Evolutionary conservation across 140 eudicot genomes (phyloP), one percentile per base, ranked within the genome.

Genomic region (Cichorium intybus): DNA sequence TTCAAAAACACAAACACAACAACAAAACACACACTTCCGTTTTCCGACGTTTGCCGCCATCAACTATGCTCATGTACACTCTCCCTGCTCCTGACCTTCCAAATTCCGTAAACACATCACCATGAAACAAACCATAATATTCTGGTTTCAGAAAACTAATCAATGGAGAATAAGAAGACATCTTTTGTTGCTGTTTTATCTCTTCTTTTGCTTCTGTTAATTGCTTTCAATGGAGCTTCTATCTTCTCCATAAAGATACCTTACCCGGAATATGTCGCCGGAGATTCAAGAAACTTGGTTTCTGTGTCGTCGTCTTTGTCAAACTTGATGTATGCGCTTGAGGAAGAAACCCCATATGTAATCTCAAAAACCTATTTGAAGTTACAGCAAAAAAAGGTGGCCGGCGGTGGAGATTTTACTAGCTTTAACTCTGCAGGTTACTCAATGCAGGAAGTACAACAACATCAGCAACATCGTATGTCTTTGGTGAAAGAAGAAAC

Each of bases 171-270:
- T 7, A 75, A 68, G 59, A 85, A 67, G 51, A 85, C 57, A 66
- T 82, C 82, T 46, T 43, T 88, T 70, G 74, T 67, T 63, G 95
- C 88, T 59, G 35, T 85, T 47, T 24, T 89, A 41, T 74, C 88
- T 28, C 10, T 85, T 55, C 70, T 83, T 20, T 37, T 79, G 16
- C 70, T 89, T 6, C 55, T 80, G 23, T 76, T 89, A 26, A 65
- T 89, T 11, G 74, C 80, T 53, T 81, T 79, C 74, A 83, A 83
- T 51, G 88, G 84, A 48, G 84, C 82, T 48, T 59, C 77, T 24
- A 64, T 85, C 16, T 83, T 89, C 78, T 85, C 76, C 53, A 18
- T 78, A 28, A 56, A n/a, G 2, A 69, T 71, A 52, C 82, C 77
- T 54, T 65, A 11, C 56, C 71, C 79, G 54, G 95, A 80, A 68